Base-by-base conservation (phyloP, 2,329 filamentous ascomycete genomes). In the Berkeleyomyces rouxiae region DNA sequence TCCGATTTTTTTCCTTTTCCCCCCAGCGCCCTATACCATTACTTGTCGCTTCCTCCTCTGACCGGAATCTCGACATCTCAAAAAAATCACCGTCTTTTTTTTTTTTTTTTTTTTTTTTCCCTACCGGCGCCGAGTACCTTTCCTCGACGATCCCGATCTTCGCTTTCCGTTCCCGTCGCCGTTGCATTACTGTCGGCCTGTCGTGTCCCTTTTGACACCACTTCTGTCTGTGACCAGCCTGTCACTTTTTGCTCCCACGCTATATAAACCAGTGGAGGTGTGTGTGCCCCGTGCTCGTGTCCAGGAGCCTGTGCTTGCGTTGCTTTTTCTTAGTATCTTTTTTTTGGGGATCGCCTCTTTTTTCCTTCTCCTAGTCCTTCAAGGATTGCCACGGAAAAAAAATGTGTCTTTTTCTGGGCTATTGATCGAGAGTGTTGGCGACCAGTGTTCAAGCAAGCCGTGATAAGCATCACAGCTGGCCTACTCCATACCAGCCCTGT, bases 191-290 rank as follows among this genome's bases (percentile, higher is more conserved):
- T 23, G 43, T 23, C n/a, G 37, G 5, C n/a, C 53, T 47, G 58
- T 55, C 57, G 57, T 63, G 37, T 61, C 39, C 42, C 53, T 33
- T 44, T 63, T 37, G 58, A 61, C 33, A 61, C 36, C 43, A 58
- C 62, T 39, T 42, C 58, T 63, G 58, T 23, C 53, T 47, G 62
- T 63, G 62, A 61, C 62, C 58, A 63, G 58, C 49, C 49, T 63
- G 62, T 63, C 62, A 61, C 62, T 39, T 39, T 43, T 61, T 61
- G 23, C 40, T 55, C 37, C 10, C 36, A 37, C 51, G 46, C 55
- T 55, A 55, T 53, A 61, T 61, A 39, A 23, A 55, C 59, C 47
- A 55, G 42, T 59, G 42, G 47, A 61, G 59, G 59, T 61, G 46
- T 51, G 59, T 61, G 43, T 55, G 37, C 31, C 13, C 43, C 42